Conservation (phyloP, 169 alveolate species). For the Babesia microti region DNA sequence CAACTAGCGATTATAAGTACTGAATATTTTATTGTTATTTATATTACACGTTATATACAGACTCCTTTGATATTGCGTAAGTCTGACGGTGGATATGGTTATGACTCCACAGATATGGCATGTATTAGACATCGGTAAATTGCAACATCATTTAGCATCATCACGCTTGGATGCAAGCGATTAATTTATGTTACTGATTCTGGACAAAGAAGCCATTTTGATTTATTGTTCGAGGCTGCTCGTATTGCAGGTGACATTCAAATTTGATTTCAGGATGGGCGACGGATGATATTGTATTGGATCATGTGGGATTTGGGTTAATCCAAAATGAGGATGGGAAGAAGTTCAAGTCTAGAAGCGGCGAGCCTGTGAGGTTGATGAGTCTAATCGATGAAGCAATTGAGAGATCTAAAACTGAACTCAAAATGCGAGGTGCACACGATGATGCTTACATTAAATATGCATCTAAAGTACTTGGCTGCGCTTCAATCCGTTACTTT, state of each 20-base stretch:
- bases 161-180: constrained; percentile 72
- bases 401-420: constrained; percentile 81
- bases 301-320: constrained; percentile 96
- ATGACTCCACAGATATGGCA: constrained; percentile 97
- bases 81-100: constrained; percentile 97
- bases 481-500: constrained; percentile 94
- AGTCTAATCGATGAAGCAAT: constrained; percentile 93
- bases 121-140: constrained; percentile 76
- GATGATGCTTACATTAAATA: constrained; percentile 8
- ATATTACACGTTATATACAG: background rate
- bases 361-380: constrained; percentile 84
- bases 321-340: constrained; percentile 87
- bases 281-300: constrained; percentile 40
- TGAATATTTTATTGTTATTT: background rate
- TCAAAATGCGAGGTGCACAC: constrained; percentile 48
- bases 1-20: background rate
- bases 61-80: constrained; percentile 90
- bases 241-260: constrained; percentile 64
- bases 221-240: constrained; percentile 86
- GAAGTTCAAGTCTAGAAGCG: constrained; percentile 90
- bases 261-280: constrained; percentile 9
- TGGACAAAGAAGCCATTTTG: constrained; percentile 90
- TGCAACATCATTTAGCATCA: constrained; percentile 24
- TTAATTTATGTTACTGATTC: constrained; percentile 87
- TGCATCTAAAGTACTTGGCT: constrained; percentile 75